phyloP scores from a whole-genome alignment of 306 rosid genomes.

The Rosa lucieae region DNA sequence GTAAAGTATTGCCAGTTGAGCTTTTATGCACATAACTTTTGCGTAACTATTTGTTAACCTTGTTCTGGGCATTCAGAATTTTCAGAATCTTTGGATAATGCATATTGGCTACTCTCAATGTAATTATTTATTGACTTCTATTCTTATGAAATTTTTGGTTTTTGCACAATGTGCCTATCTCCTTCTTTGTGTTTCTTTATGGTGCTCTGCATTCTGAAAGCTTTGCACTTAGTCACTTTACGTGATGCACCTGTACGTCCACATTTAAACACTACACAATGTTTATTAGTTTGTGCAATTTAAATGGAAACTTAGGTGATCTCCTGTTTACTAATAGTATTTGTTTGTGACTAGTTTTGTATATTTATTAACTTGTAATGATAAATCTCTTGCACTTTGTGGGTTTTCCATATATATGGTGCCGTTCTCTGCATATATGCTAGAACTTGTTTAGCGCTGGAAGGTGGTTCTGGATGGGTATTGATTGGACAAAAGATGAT shows the following conservation, averaged over 20 bases:
- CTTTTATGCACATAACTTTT: constrained; percentile 47
- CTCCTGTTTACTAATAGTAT: background rate
- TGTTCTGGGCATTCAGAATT: constrained; percentile 41
- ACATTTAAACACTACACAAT: background rate
- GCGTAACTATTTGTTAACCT: constrained; percentile 40
- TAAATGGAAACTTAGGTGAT: background rate
- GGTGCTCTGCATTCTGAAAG: background rate
- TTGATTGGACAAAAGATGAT: constrained; percentile 8
- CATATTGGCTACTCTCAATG: constrained; percentile 36
- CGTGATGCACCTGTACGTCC: background rate
- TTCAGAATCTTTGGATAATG: constrained; percentile 34
- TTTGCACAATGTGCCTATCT: background rate
- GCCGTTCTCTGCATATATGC: background rate
- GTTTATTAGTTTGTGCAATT: background rate
- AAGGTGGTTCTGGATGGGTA: background rate
- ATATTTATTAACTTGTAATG: background rate
- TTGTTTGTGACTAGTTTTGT: background rate
- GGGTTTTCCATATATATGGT: background rate
- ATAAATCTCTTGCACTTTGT: background rate
- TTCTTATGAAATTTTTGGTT: background rate
- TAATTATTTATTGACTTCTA: constrained; percentile 23
- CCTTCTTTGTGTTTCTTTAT: background rate
- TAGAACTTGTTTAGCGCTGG: background rate
- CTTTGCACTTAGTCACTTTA: background rate
- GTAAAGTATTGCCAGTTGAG: constrained; percentile 54